These are phyloP conservation scores for Diplodia corticola DNA, from an alignment of 2,329 filamentous ascomycete species.

Conservation along the genomic window DNA sequence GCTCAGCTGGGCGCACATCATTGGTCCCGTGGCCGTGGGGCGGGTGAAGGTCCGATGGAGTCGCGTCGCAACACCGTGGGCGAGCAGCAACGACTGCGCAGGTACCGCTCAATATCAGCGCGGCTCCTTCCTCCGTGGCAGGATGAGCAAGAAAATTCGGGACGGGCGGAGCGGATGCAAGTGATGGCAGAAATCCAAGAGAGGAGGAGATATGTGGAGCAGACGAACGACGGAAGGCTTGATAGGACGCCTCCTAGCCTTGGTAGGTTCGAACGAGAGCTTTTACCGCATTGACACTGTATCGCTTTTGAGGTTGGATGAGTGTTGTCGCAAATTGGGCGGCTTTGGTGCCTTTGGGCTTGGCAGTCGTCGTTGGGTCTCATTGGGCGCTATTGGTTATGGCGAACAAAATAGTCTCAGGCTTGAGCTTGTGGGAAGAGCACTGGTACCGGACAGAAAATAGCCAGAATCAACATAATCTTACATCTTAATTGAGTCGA, in stretches of 20 bases:
- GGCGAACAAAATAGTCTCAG: not conserved
- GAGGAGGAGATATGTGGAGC: constrained; percentile 25
- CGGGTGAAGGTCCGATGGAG: not conserved
- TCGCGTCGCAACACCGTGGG: constrained; percentile 20
- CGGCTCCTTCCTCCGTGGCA: constrained; percentile 28
- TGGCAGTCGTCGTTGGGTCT: not conserved
- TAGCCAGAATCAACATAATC: not conserved
- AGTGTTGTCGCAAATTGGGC: constrained; percentile 6
- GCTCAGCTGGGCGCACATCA: not conserved
- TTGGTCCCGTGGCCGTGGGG: not conserved
- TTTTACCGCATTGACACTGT: constrained; percentile 19
- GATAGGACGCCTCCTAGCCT: constrained; percentile 41
- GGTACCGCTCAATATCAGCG: constrained; percentile 11
- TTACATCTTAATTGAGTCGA: not conserved
- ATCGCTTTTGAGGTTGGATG: not conserved
- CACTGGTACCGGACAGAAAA: not conserved
- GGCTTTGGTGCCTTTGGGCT: not conserved
- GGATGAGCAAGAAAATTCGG: constrained; percentile 39
- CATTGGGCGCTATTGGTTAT: not conserved
- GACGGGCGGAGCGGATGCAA: constrained; percentile 29
- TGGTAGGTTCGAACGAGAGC: constrained; percentile 35
- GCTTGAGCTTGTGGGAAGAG: not conserved
- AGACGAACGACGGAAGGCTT: constrained; percentile 29
- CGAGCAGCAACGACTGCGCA: constrained; percentile 12
- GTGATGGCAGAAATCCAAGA: constrained; percentile 31